Conservation (phyloP, 371 early-diverging fungal species). For the Entomophthora muscae region DNA sequence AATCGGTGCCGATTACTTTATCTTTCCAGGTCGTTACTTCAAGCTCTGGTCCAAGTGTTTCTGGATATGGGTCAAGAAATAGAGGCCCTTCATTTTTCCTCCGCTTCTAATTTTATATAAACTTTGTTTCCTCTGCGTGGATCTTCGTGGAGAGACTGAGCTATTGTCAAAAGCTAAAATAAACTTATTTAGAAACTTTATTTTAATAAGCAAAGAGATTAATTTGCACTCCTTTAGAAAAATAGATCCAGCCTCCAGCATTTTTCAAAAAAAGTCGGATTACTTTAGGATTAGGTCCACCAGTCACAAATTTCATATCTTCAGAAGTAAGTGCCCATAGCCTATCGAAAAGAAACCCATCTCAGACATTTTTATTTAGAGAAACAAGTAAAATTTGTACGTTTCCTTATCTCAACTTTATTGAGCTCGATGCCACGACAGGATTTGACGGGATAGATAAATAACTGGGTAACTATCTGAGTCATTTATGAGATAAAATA, state of each 20-base stretch:
- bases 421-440: conserved; percentile 10
- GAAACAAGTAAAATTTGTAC: not conserved
- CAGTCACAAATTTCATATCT: conserved; percentile 7
- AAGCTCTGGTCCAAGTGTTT: too few relatives aligned
- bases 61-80: too few relatives aligned
- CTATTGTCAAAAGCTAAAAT: too few relatives aligned
- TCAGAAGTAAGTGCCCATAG: conserved; percentile 10
- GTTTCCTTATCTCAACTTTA: not conserved
- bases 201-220: too few relatives aligned
- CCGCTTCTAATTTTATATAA: too few relatives aligned
- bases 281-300: conserved; percentile 10
- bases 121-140: too few relatives aligned
- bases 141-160: too few relatives aligned
- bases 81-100: not conserved
- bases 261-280: too few relatives aligned
- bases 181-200: too few relatives aligned
- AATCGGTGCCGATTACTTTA: conserved; percentile 6
- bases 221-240: too few relatives aligned
- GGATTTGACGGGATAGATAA: conserved; percentile 13
- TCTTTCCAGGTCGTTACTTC: conserved; percentile 4
- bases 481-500: too few relatives aligned
- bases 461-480: not conserved
- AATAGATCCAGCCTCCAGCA: too few relatives aligned
- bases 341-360: conserved; percentile 13
- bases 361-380: not conserved